Conservation (phyloP, 2,329 filamentous ascomycete genomes). For the Calonectria montana region DNA sequence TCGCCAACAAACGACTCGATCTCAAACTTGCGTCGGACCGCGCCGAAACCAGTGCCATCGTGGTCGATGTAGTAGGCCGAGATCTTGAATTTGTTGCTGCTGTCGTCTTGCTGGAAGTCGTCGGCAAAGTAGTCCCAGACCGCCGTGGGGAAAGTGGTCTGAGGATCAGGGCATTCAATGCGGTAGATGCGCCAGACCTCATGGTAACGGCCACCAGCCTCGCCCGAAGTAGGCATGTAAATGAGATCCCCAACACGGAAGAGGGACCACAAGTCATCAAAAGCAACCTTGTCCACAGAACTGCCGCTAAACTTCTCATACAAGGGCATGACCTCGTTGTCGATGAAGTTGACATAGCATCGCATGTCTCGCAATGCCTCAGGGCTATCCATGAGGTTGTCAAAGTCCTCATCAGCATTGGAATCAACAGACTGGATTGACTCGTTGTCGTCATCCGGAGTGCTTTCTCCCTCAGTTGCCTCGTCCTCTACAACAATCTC, state of each 20-base stretch:
- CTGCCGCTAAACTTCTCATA: constrained; percentile 44
- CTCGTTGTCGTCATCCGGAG: constrained; percentile 44
- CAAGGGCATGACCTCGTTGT: constrained; percentile 54
- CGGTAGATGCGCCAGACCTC: constrained; percentile 54
- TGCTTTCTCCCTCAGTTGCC: constrained; percentile 22
- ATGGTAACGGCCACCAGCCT: constrained; percentile 51
- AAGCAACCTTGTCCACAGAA: constrained; percentile 48
- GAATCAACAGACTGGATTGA: constrained; percentile 52
- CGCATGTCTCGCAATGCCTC: constrained; percentile 55
- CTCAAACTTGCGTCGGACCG: constrained; percentile 51
- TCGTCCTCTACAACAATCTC: constrained; percentile 40
- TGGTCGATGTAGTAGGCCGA: constrained; percentile 57
- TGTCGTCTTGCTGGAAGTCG: constrained; percentile 44
- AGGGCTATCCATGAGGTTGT: constrained; percentile 51
- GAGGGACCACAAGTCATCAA: constrained; percentile 56
- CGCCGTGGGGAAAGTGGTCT: constrained; percentile 43
- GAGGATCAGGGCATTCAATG: constrained; percentile 44
- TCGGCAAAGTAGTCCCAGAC: constrained; percentile 52
- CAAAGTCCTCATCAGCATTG: constrained; percentile 49
- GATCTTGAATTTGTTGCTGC: constrained; percentile 47
- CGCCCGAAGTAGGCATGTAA: constrained; percentile 51
- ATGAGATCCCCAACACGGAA: constrained; percentile 55
- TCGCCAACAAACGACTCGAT: constrained; percentile 53
- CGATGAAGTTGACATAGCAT: constrained; percentile 57
- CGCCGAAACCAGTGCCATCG: constrained; percentile 52